Base-by-base conservation (phyloP, 228 moss, liverwort and hornwort genomes). In the Sphagnum magellanicum region DNA sequence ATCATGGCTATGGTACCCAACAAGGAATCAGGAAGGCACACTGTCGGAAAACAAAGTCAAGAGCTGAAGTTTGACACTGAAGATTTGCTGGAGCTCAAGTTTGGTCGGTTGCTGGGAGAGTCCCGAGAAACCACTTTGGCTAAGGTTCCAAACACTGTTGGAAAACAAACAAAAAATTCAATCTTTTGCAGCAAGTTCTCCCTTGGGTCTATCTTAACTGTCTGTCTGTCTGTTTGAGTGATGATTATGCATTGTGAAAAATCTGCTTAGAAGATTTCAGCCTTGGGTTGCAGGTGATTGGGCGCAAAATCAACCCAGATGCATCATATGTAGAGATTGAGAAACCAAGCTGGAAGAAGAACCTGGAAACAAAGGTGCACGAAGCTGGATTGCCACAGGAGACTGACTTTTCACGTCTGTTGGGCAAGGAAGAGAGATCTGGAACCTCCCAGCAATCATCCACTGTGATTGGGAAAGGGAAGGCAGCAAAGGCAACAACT, bases 31-130 rank as follows among this genome's bases (percentile, higher is more conserved):
- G 76, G 73, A 15, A 69, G 78, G 52, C 70, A 67, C 49, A 15
- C n/a, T 16, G 73, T 72, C 15, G 74, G 78, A 13, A 78, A 66
- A 13, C 78, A 83, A n/a, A 73, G 68, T 63, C 75, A 82, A 6
- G 84, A 90, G 59, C 10, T 86, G 7, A 86, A 84, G 49, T 74
- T 90, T n/a, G 79, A 90, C 61, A 72, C 77, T 13, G 72, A 72
- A 47, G 92, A 92, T 61, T 63, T 88, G 71, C 84, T 90, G 92
- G 90, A 90, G 77, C 77, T 92, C 50, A 86, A 90, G 59, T 92
- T 92, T 69, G 92, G 92, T 62, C 81, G 84, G 67, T 70, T 92
- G 71, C 88, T 92, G 12, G 92, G 90, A 58, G 92, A 92, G 71
- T 79, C 89, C 72, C 86, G 81, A 61, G 81, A 90, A 61, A 84